phyloP scores from a whole-genome alignment of 2,329 filamentous ascomycete genomes.

The Ascochyta clinopodiicola region DNA sequence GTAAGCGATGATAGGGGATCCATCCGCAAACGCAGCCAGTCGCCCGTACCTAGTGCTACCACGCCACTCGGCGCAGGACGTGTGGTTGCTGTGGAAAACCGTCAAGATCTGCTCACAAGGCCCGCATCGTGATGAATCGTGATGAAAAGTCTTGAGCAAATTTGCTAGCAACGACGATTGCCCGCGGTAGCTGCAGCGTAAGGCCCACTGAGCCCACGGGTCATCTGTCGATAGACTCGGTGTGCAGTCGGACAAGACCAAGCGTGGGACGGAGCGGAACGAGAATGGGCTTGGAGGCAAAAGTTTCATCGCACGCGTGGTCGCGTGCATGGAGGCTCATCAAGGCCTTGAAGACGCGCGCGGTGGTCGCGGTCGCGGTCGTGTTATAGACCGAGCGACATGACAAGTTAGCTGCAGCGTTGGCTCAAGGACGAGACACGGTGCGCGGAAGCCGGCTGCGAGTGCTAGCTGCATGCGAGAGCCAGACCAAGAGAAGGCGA shows the following conservation, averaged over 20 bases:
- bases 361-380: conserved; percentile 42
- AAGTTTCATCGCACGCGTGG: conserved; percentile 35
- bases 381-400: conserved; percentile 34
- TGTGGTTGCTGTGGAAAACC: conserved; percentile 14
- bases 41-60: conserved; percentile 5
- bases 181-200: conserved; percentile 11
- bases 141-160: conserved; percentile 32
- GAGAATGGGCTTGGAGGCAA: conserved; percentile 32
- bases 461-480: conserved; percentile 39
- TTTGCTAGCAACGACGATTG: conserved; percentile 24
- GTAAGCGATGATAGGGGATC: conserved; percentile 18
- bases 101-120: conserved; percentile 11
- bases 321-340: conserved; percentile 40
- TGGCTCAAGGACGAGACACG: conserved; percentile 22
- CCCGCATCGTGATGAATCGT: conserved; percentile 26
- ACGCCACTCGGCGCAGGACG: conserved; percentile 9
- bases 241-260: conserved; percentile 24
- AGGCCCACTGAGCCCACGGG: conserved; percentile 22
- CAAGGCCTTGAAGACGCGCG: conserved; percentile 36
- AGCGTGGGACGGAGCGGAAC: conserved; percentile 33
- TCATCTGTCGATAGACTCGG: conserved; percentile 29
- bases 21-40: conserved; percentile 15
- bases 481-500: conserved; percentile 26
- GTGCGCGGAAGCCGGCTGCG: conserved; percentile 36
- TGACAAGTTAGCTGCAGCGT: conserved; percentile 24